Evolutionary conservation across 2,329 filamentous ascomycete genomes (phyloP), one percentile per base, ranked within the genome.

Genomic region (Aspergillus candidus): DNA sequence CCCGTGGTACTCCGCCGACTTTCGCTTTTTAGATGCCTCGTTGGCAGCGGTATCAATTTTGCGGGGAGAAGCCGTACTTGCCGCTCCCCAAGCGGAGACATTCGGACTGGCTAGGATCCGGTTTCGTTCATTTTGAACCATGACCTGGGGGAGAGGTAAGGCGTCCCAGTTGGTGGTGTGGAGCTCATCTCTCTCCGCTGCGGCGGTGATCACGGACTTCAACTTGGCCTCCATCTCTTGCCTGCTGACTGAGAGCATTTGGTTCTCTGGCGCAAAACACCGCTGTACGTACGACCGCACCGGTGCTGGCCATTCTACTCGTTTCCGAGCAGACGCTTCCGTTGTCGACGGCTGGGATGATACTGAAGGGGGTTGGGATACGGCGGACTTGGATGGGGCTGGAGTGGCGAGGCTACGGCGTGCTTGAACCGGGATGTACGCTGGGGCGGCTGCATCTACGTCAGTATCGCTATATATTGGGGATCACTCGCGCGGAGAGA

Each of bases 281-380:
- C 89, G 83, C 59, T 89, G 84, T 29, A 97, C 91, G 70, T 96
- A 97, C 53, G 78, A 75, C 56, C 89, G 86, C 48, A 97, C 88
- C n/a, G 84, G 79, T 35, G 79, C 73, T 29, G 89, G 83, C 84
- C 88, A 97, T 56, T 85, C 80, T 57, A 82, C 71, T 84, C 75
- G 70, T 70, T 65, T 76, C 74, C 50, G 69, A 43, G 49, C 54
- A 38, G 63, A 64, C 39, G 71, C 65, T 51, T 69, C 63, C 17
- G 65, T 55, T 47, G 62, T 55, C 35, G 59, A 50, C 52, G 61
- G 53, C 51, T 59, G 49, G 53, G 57, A 54, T 51, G 60, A 41
- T 52, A 50, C 14, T 34, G 53, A 40, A 37, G 43, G 46, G 38
- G 55, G 39, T 18, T 18, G 18, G 18, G 18, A 18, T 18, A 18